phyloP scores from a whole-genome alignment of 345 rosid species.

The Boechera stricta region DNA sequence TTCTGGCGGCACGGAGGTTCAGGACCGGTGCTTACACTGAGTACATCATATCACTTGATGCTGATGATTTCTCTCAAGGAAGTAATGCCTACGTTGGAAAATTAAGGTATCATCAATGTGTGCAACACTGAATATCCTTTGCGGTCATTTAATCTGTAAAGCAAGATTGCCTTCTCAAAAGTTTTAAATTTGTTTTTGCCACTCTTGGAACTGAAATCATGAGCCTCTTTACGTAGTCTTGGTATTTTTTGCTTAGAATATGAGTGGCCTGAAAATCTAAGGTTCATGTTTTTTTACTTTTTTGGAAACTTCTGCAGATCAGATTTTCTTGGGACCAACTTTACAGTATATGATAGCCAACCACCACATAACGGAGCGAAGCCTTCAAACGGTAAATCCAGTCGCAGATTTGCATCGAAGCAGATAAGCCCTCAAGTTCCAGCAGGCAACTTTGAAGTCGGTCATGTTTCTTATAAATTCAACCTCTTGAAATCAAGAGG shows the following conservation, averaged over 20 bases:
- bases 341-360: conserved; percentile 84
- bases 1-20: conserved; percentile 86
- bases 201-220: neutral
- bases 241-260: neutral
- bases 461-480: conserved; percentile 87
- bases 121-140: conserved; percentile 1
- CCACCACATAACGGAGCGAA: conserved; percentile 86
- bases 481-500: conserved; percentile 95
- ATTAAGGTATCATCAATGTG: conserved; percentile 59
- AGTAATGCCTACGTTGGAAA: conserved; percentile 95
- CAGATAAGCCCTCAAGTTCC: conserved; percentile 96
- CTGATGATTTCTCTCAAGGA: conserved; percentile 91
- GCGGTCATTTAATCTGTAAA: neutral
- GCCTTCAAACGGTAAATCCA: conserved; percentile 73
- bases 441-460: conserved; percentile 86
- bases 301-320: conserved; percentile 57
- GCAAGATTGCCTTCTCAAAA: neutral
- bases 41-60: conserved; percentile 85
- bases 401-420: conserved; percentile 90
- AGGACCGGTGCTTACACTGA: conserved; percentile 81
- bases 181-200: neutral
- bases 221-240: neutral
- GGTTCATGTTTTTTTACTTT: neutral
- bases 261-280: neutral
- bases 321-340: conserved; percentile 96